phyloP scores from a whole-genome alignment of 2,329 filamentous ascomycete genomes.

The Fusarium sp. region DNA sequence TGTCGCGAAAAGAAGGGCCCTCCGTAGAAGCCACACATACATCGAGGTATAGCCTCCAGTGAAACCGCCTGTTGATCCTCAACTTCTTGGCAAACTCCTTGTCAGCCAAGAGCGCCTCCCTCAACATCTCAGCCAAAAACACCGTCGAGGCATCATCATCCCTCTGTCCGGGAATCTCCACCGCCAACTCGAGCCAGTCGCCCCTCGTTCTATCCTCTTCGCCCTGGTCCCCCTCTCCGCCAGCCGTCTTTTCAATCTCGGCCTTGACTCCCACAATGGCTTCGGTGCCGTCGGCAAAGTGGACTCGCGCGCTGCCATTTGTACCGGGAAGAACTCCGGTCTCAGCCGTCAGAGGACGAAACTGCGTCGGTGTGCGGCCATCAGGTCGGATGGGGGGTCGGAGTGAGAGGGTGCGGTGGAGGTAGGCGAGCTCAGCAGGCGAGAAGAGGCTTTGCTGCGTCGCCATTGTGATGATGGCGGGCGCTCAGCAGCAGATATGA shows the following conservation, averaged over 20 bases:
- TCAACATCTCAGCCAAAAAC: slow-evolving; percentile 88
- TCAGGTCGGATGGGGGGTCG: slow-evolving; percentile 90
- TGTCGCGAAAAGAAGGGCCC: background rate
- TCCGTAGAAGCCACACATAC: slow-evolving; percentile 64
- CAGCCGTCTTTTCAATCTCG: slow-evolving; percentile 82
- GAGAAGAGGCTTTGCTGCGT: slow-evolving; percentile 83
- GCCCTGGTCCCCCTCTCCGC: slow-evolving; percentile 50
- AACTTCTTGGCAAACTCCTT: slow-evolving; percentile 77
- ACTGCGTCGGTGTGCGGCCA: slow-evolving; percentile 83
- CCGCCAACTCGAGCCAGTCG: slow-evolving; percentile 89
- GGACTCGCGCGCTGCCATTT: slow-evolving; percentile 93
- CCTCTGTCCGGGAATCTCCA: slow-evolving; percentile 90
- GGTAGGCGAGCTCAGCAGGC: slow-evolving; percentile 94
- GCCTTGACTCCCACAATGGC: slow-evolving; percentile 96
- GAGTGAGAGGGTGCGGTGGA: slow-evolving; percentile 87
- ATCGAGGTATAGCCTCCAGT: slow-evolving; percentile 97
- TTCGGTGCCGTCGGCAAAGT: slow-evolving; percentile 94
- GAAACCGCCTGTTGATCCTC: slow-evolving; percentile 90
- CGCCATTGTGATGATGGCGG: slow-evolving; percentile 62
- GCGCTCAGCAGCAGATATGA: background rate
- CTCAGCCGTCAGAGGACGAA: slow-evolving; percentile 91
- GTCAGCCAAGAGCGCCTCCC: slow-evolving; percentile 84
- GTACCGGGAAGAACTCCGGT: slow-evolving; percentile 88
- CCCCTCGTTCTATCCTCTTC: slow-evolving; percentile 58
- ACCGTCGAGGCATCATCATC: slow-evolving; percentile 93